Conservation (phyloP, 228 moss, liverwort and hornwort species). For the Sphagnum fallax region DNA sequence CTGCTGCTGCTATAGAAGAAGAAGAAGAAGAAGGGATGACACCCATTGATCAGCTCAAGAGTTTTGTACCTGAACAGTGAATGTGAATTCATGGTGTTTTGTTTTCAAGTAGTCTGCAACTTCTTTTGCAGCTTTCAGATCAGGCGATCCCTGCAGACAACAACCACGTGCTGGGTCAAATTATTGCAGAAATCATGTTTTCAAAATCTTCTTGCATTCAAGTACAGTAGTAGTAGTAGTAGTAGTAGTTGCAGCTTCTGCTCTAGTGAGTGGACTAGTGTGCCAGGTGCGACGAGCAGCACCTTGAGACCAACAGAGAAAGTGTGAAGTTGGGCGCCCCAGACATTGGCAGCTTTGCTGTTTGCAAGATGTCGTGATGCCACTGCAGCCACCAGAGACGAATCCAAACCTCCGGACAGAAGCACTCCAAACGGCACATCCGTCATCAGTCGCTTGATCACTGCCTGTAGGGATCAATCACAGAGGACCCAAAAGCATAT, state of each 20-base stretch:
- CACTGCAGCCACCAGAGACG: slow-evolving; percentile 85
- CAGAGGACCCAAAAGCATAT: background rate
- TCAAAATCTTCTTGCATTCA: background rate
- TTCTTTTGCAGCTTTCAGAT: slow-evolving; percentile 84
- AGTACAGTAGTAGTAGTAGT: background rate
- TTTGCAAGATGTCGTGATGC: slow-evolving; percentile 63
- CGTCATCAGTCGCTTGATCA: slow-evolving; percentile 84
- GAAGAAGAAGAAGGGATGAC: background rate
- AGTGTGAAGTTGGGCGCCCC: slow-evolving; percentile 82
- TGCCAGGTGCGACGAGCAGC: background rate
- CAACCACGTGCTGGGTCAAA: background rate
- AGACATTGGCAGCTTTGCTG: slow-evolving; percentile 66
- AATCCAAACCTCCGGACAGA: slow-evolving; percentile 87
- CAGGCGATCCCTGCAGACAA: slow-evolving; percentile 67
- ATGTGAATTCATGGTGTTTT: slow-evolving; percentile 75
- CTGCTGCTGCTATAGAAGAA: background rate
- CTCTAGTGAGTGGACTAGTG: background rate
- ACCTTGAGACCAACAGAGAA: slow-evolving; percentile 90
- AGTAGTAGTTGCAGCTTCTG: background rate
- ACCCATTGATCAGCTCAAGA: too few relatives aligned
- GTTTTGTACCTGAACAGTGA: slow-evolving; percentile 65
- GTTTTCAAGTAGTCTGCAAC: slow-evolving; percentile 73
- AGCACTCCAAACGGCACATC: slow-evolving; percentile 96
- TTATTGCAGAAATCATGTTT: background rate
- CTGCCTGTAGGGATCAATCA: slow-evolving; percentile 30